phyloP scores from a whole-genome alignment of 2,329 filamentous ascomycete genomes.

The Calonectria pseudoreteaudii region DNA sequence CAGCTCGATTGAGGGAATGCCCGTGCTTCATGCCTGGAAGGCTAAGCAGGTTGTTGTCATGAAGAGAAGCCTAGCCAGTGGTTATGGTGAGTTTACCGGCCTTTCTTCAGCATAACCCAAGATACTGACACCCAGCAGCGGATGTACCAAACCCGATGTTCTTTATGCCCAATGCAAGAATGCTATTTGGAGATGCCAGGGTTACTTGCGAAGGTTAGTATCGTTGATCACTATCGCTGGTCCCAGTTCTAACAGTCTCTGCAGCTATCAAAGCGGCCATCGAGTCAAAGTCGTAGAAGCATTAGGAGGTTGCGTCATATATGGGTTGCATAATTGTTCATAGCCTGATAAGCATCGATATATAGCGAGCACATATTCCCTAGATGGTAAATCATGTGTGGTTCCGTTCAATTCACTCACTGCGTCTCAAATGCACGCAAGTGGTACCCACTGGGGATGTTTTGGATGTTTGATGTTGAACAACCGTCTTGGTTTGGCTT shows the following conservation, averaged over 20 bases:
- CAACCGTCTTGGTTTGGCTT: constrained; percentile 21
- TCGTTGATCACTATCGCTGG: not conserved
- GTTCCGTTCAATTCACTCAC: constrained; percentile 16
- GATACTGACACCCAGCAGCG: constrained; percentile 59
- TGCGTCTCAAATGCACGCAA: constrained; percentile 10
- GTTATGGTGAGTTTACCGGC: constrained; percentile 72
- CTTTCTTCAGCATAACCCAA: not conserved
- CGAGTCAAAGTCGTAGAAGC: constrained; percentile 47
- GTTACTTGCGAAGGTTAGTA: constrained; percentile 80
- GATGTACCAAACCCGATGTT: constrained; percentile 96
- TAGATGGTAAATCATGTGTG: constrained; percentile 33
- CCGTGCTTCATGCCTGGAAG: constrained; percentile 93
- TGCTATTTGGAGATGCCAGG: constrained; percentile 93
- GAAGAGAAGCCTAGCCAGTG: constrained; percentile 91
- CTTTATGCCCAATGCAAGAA: constrained; percentile 88
- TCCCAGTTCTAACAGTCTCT: constrained; percentile 36
- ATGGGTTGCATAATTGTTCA: constrained; percentile 25
- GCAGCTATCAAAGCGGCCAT: constrained; percentile 56
- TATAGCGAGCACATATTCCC: constrained; percentile 37
- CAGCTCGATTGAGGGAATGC: constrained; percentile 91
- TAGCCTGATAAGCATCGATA: constrained; percentile 31
- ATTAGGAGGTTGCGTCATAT: not conserved
- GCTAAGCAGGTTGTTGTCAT: constrained; percentile 93
- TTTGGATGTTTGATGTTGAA: constrained; percentile 33
- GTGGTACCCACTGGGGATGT: constrained; percentile 19